A percentile compares a stretch with the other conserved stretches of the same genome.
phyloP scores from a whole-genome alignment of 1,284 basidiomycete species.

The Tausonia pullulans region DNA sequence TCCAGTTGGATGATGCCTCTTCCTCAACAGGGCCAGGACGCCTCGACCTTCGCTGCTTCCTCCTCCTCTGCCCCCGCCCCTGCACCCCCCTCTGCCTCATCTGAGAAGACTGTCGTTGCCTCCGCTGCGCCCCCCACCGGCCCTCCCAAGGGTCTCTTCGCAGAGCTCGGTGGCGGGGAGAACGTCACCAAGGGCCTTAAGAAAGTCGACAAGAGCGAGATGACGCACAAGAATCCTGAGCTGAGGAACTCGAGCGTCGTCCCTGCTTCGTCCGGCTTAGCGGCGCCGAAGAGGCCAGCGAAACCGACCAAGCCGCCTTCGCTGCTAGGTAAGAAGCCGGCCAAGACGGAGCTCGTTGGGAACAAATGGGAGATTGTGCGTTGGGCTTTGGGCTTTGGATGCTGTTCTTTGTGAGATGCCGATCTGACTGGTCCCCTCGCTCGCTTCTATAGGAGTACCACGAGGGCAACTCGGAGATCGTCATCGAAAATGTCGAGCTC shows the following conservation, averaged over 20 bases:
- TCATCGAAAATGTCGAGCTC: constrained; percentile 67
- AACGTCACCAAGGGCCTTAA: constrained; percentile 80
- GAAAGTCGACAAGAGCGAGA: constrained; percentile 90
- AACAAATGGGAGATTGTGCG: constrained; percentile 88
- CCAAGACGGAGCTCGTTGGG: constrained; percentile 82
- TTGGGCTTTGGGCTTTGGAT: constrained; percentile 21
- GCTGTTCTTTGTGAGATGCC: neutral
- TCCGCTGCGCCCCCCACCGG: constrained; percentile 35
- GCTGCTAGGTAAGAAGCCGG: constrained; percentile 74
- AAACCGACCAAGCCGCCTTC: constrained; percentile 72
- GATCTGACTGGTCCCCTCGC: neutral
- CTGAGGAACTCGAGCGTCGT: constrained; percentile 58
- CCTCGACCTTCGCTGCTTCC: constrained; percentile 18
- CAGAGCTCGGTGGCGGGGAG: constrained; percentile 59
- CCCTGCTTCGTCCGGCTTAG: constrained; percentile 28
- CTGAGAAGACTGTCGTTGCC: constrained; percentile 23
- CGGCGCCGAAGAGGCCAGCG: constrained; percentile 35
- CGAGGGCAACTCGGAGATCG: constrained; percentile 66
- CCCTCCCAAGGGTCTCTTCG: constrained; percentile 80
- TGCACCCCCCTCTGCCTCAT: constrained; percentile 35
- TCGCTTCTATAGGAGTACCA: constrained; percentile 68
- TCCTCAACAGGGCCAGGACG: constrained; percentile 25
- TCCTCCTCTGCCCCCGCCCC: constrained; percentile 29
- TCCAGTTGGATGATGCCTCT: neutral
- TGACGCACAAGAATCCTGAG: constrained; percentile 97